Percentiles rank a stretch among this genome's conserved stretches.
phyloP scores from a whole-genome alignment of 2,329 filamentous ascomycete genomes.

The Pyricularia pennisetigena region DNA sequence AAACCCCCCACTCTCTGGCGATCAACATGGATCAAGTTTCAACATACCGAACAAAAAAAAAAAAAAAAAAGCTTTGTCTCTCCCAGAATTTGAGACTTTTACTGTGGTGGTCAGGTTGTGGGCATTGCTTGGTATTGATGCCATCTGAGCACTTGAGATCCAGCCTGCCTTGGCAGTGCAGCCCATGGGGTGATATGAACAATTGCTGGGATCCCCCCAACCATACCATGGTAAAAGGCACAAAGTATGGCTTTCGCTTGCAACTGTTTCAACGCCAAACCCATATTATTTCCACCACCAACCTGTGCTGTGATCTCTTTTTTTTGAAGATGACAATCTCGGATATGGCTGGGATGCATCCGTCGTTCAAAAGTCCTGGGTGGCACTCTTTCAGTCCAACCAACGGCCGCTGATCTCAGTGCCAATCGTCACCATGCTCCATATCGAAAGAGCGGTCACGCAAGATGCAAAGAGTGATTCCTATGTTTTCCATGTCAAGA shows the following conservation, averaged over 20 bases:
- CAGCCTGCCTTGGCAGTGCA: background rate
- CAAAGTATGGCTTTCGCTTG: no score
- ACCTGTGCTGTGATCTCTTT: background rate
- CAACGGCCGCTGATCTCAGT: background rate
- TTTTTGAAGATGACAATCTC: background rate
- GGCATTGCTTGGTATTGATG: background rate
- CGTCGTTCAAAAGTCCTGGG: background rate
- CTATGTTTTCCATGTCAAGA: background rate
- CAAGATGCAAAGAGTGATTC: background rate
- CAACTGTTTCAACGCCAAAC: no score
- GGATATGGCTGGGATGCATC: background rate
- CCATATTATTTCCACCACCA: background rate
- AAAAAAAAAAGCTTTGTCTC: background rate
- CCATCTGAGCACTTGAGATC: background rate
- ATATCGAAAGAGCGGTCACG: background rate
- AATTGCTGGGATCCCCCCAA: background rate
- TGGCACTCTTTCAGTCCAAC: background rate
- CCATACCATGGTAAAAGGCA: background rate
- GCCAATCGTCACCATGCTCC: background rate
- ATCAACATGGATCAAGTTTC: background rate
- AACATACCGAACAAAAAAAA: no score
- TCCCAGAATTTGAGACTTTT: background rate
- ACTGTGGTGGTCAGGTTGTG: background rate
- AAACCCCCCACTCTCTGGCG: background rate
- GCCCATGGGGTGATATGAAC: background rate